Base-by-base conservation (phyloP, 768 basidiomycete genomes). In the Candolleomyces eurysporus region DNA sequence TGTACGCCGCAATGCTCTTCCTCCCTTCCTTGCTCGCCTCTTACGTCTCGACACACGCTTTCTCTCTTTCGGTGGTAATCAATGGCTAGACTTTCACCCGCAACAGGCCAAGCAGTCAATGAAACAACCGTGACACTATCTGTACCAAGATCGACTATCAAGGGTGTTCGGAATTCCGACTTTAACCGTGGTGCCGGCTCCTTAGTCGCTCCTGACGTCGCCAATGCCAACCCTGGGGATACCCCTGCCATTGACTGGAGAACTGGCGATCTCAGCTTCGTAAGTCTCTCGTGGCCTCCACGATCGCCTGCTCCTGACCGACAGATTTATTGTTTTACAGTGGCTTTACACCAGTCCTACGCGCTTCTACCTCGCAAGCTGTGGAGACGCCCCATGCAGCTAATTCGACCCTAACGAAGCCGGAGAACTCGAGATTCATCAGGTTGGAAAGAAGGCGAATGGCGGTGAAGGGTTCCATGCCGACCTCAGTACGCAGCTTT, bases 381-480 rank as follows among this genome's bases (percentile, higher is more conserved):
- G 91, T 67, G 83, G 82, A 0, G 72, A 73, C 39, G 76, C 78
- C 0, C 72, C 83, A 3, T 91, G 90, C 72, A 79, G 80, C 67
- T 72, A 85, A 66, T 89, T 86, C 72, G 76, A 89, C 65, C 66
- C 83, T 6, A 76, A 80, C 16, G 65, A 77, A 21, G 86, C 88
- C 9, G 77, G 84, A 67, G 91, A 87, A 87, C 89, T 91, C 82
- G 91, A 91, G 78, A 85, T 89, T 59, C 72, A 82, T 32, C 79
- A 88, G 67, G 75, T 76, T 3, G 85, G 83, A 1, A 71, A 76
- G 13, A 72, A 81, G 45, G 60, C 69, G 8, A 70, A 70, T 2
- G 71, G 74, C 31, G 67, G 22, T 22, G 63, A 74, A 3, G 89
- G 87, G 88, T 75, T 72, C 3, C 87, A 89, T 66, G 73, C 73